These are phyloP conservation scores for Yamadazyma mexicana DNA, from an alignment of 1,139 yeast species.

Conservation along the genomic window DNA sequence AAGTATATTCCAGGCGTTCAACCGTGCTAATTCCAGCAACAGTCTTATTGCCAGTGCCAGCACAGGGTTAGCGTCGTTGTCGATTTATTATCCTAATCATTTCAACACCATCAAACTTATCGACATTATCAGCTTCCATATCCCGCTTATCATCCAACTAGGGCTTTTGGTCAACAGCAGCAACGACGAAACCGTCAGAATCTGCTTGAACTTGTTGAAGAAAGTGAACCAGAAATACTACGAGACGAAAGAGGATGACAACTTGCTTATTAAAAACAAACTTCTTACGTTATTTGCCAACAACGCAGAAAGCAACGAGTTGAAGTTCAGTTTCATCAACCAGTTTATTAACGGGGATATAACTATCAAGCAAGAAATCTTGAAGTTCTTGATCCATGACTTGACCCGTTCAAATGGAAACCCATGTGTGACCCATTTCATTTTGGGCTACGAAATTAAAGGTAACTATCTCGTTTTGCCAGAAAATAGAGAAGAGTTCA, in stretches of 20 bases:
- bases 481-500: slow-evolving; percentile 37
- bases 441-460: slow-evolving; percentile 63
- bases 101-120: slow-evolving; percentile 63
- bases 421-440: slow-evolving; percentile 66
- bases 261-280: slow-evolving; percentile 54
- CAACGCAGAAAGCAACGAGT: slow-evolving; percentile 68
- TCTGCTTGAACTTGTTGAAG: slow-evolving; percentile 55
- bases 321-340: slow-evolving; percentile 69
- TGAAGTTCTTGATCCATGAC: slow-evolving; percentile 58
- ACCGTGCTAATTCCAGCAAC: slow-evolving; percentile 1
- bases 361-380: slow-evolving; percentile 53
- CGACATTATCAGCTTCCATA: slow-evolving; percentile 68
- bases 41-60: slow-evolving; percentile 1
- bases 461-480: slow-evolving; percentile 31
- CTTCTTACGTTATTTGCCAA: slow-evolving; percentile 73
- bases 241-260: slow-evolving; percentile 28
- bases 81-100: slow-evolving; percentile 46
- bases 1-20: not conserved
- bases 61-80: slow-evolving; percentile 20
- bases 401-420: slow-evolving; percentile 41
- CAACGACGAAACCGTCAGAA: slow-evolving; percentile 48
- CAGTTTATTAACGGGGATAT: slow-evolving; percentile 58
- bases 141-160: slow-evolving; percentile 68
- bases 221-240: slow-evolving; percentile 53
- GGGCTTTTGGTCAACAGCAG: slow-evolving; percentile 68